These are phyloP conservation scores for Narthecium ossifragum DNA, from an alignment of 106 monocot genomes.

Conservation along the genomic window DNA sequence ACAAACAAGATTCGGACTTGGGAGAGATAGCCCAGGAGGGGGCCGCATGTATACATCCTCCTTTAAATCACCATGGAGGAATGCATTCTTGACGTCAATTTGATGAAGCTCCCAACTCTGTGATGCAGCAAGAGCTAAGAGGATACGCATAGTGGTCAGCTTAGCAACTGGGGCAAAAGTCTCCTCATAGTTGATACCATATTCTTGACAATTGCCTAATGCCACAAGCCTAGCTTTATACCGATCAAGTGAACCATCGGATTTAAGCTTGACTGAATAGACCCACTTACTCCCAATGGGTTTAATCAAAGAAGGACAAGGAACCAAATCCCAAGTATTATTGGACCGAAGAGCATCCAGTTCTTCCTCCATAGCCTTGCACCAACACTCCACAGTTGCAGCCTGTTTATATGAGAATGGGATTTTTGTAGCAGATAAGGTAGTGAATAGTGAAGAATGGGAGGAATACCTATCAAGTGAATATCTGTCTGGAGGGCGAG, in stretches of 20 bases:
- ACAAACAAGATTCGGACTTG: not conserved
- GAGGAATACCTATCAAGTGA: too few species aligned
- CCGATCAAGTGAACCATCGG: conserved; percentile 7
- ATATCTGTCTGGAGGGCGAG: too few species aligned
- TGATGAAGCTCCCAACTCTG: conserved; percentile 1
- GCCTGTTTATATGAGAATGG: not conserved
- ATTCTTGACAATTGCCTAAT: not conserved
- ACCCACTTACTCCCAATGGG: conserved; percentile 12
- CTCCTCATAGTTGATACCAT: conserved; percentile 2
- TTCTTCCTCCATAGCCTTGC: not conserved
- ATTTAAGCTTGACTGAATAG: not conserved
- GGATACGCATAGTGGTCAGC: conserved; percentile 2
- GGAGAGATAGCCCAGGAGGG: not conserved
- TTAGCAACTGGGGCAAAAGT: conserved; percentile 12
- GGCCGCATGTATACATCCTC: conserved; percentile 6
- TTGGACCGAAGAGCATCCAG: not conserved
- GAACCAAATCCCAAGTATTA: conserved; percentile 5
- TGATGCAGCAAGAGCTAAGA: not conserved
- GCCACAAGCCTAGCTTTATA: conserved; percentile 11
- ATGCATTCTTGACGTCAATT: conserved; percentile 4
- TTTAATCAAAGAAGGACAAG: not conserved
- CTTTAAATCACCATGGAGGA: conserved; percentile 3
- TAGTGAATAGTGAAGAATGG: too few species aligned
- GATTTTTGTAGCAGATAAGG: too few species aligned
- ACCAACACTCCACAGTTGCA: not conserved